A percentile compares a stretch with the other conserved stretches of the same genome.
These are phyloP conservation scores for Hibiscus mutabilis DNA, from an alignment of 345 rosid genomes.

Conservation along the genomic window DNA sequence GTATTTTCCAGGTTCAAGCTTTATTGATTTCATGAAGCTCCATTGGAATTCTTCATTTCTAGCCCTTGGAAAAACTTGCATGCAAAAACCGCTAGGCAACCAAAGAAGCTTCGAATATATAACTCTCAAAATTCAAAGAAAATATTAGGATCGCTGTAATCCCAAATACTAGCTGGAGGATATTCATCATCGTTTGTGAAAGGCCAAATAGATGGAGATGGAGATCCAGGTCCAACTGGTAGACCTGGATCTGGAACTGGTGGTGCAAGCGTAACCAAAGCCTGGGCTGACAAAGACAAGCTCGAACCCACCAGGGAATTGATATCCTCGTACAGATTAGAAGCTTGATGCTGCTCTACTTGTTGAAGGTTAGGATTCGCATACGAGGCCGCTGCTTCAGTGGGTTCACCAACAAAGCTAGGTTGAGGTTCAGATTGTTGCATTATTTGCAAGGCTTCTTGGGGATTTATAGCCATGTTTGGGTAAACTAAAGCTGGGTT, in stretches of 20 bases:
- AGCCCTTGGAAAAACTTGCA: neutral
- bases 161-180: conserved; percentile 49
- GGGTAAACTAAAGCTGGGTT: conserved; percentile 22
- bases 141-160: conserved; percentile 43
- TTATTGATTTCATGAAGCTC: neutral
- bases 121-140: conserved; percentile 43
- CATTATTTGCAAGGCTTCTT: conserved; percentile 18
- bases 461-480: conserved; percentile 19
- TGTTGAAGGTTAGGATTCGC: conserved; percentile 16
- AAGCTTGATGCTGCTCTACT: conserved; percentile 16
- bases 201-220: conserved; percentile 54
- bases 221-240: conserved; percentile 36
- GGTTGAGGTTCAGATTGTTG: conserved; percentile 4
- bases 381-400: conserved; percentile 17
- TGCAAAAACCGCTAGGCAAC: neutral
- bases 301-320: conserved; percentile 37
- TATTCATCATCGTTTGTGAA: conserved; percentile 49
- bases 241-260: conserved; percentile 36
- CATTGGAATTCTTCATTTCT: neutral
- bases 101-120: neutral
- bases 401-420: neutral
- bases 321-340: conserved; percentile 23
- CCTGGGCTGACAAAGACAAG: conserved; percentile 32
- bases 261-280: conserved; percentile 26
- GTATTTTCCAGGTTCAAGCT: neutral